Conservation (phyloP, 495 filamentous ascomycete genomes). For the Astrothelium subdiscretum region DNA sequence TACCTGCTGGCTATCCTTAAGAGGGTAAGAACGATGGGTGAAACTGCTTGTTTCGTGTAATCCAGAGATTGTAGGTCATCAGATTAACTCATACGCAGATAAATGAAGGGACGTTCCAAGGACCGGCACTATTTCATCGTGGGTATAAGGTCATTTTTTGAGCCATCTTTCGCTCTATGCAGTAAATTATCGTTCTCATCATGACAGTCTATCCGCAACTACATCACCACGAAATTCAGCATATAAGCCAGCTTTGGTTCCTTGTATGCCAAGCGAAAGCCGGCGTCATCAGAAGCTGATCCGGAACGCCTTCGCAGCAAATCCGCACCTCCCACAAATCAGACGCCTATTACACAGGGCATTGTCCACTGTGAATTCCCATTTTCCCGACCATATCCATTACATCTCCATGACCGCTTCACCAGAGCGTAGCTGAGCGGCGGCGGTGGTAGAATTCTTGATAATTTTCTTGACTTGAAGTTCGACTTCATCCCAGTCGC, state of each 20-base stretch:
- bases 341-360: not conserved
- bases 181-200: not conserved
- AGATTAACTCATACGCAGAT: too few species aligned
- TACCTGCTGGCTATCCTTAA: too few species aligned
- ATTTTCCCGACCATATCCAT: not conserved
- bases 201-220: not conserved
- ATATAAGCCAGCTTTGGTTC: not conserved
- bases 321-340: not conserved
- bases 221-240: not conserved
- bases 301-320: not conserved
- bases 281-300: not conserved
- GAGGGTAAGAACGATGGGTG: too few species aligned
- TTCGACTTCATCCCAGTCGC: slow-evolving; percentile 85
- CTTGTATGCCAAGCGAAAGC: not conserved
- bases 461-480: slow-evolving; percentile 67
- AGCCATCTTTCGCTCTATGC: not conserved
- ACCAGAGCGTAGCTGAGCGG: slow-evolving; percentile 39
- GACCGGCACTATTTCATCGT: not conserved
- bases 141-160: not conserved
- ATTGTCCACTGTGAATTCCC: not conserved
- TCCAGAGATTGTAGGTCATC: too few species aligned
- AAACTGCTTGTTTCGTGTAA: too few species aligned
- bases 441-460: slow-evolving; percentile 44
- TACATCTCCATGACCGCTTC: slow-evolving; percentile 32
- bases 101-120: not conserved